Conservation (phyloP, 805 yeast species). For the Sugiyamaella lignohabitans region DNA sequence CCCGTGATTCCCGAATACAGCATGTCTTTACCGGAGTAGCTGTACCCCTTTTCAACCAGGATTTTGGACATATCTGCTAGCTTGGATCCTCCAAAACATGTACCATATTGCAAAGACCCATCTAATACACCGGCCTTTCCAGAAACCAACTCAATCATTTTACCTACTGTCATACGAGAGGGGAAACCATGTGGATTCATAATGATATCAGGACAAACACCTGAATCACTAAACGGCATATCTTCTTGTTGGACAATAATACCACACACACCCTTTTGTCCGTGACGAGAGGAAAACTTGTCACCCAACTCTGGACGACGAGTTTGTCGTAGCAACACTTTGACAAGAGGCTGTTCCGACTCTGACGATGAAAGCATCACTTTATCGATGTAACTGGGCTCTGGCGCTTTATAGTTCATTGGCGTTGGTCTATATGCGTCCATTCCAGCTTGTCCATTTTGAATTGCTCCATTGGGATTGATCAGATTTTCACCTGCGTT, state of each 20-base stretch:
- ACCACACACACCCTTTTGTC: slow-evolving; percentile 99
- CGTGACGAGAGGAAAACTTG: slow-evolving; percentile 95
- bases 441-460: slow-evolving; percentile 17
- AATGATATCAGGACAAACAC: slow-evolving; percentile 89
- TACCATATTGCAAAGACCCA: slow-evolving; percentile 89
- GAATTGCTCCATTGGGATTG: slow-evolving; percentile 7
- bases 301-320: slow-evolving; percentile 98
- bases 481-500: slow-evolving; percentile 68
- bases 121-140: slow-evolving; percentile 97
- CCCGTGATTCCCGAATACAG: slow-evolving; percentile 96
- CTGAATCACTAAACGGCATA: slow-evolving; percentile 89
- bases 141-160: slow-evolving; percentile 91
- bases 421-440: slow-evolving; percentile 85
- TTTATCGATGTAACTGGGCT: slow-evolving; percentile 90
- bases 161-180: slow-evolving; percentile 99
- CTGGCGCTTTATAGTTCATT: slow-evolving; percentile 88
- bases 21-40: slow-evolving; percentile 96
- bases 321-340: slow-evolving; percentile 87
- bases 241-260: slow-evolving; percentile 96
- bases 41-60: slow-evolving; percentile 84
- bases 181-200: slow-evolving; percentile 99
- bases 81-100: slow-evolving; percentile 98
- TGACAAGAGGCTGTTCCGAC: slow-evolving; percentile 88
- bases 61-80: slow-evolving; percentile 91
- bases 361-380: slow-evolving; percentile 96